These are phyloP conservation scores for Capsella bursapastoris DNA, from an alignment of 345 rosid genomes.

Conservation along the genomic window DNA sequence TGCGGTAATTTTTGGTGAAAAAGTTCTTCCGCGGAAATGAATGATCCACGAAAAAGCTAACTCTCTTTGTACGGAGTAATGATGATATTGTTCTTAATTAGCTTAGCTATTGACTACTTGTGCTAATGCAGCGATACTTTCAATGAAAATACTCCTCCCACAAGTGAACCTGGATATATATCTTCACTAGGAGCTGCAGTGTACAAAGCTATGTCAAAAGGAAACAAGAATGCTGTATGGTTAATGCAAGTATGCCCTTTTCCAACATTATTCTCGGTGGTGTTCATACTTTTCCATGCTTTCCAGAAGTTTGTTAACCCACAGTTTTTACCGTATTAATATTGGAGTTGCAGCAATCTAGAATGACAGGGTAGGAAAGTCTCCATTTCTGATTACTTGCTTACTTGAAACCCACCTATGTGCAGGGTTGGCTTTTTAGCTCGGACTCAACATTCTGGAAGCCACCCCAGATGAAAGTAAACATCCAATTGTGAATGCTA, in stretches of 20 bases:
- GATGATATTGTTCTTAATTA: conserved; percentile 2
- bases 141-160: conserved; percentile 93
- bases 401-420: conserved; percentile 31
- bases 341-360: background rate
- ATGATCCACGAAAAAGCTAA: background rate
- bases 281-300: background rate
- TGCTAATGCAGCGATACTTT: conserved; percentile 78
- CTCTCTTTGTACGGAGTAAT: background rate
- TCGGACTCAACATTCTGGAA: conserved; percentile 84
- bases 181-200: conserved; percentile 87
- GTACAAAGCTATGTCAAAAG: conserved; percentile 89
- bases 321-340: background rate
- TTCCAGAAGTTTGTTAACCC: background rate
- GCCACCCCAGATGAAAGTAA: conserved; percentile 92
- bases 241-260: conserved; percentile 84
- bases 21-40: background rate
- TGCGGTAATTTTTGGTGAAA: background rate
- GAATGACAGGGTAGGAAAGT: conserved; percentile 3
- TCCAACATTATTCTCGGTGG: conserved; percentile 19
- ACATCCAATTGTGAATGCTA: conserved; percentile 14
- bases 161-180: conserved; percentile 75
- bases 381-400: conserved; percentile 8
- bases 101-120: background rate
- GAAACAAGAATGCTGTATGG: conserved; percentile 92
- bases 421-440: conserved; percentile 97